Conservation (phyloP, 169 alveolate species). For the Cryptosporidium tyzzeri region DNA sequence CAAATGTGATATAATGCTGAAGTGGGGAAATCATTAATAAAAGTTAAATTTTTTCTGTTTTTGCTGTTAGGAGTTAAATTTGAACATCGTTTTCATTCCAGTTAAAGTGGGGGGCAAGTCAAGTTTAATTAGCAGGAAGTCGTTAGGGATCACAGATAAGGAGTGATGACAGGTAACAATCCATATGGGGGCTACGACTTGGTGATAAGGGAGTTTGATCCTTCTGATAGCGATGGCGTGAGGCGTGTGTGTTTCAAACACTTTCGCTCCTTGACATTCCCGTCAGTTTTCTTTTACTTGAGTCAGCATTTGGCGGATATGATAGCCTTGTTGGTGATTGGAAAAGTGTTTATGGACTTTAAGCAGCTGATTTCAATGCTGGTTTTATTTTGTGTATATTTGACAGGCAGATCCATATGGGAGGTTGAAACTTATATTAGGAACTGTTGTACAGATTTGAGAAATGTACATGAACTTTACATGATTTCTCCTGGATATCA, state of each 20-base stretch:
- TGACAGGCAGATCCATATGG: slow-evolving; percentile 85
- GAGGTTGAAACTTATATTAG: slow-evolving; percentile 88
- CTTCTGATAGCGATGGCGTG: slow-evolving; percentile 73
- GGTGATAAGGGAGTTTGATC: slow-evolving; percentile 64
- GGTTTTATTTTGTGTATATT: slow-evolving; percentile 83
- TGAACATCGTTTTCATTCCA: background rate
- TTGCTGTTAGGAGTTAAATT: slow-evolving; percentile 1
- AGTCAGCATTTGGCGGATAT: slow-evolving; percentile 68
- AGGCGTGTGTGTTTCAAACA: slow-evolving; percentile 73
- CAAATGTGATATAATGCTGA: background rate
- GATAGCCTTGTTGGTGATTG: slow-evolving; percentile 65
- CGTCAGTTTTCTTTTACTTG: slow-evolving; percentile 69
- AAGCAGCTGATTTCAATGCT: slow-evolving; percentile 81
- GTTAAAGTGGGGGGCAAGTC: background rate
- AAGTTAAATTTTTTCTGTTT: background rate
- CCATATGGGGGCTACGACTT: slow-evolving; percentile 74
- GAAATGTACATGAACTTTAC: slow-evolving; percentile 85
- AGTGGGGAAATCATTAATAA: slow-evolving; percentile 1
- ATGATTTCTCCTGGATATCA: slow-evolving; percentile 83
- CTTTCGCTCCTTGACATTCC: slow-evolving; percentile 72
- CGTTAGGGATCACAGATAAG: background rate
- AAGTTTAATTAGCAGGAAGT: background rate
- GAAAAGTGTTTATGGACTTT: slow-evolving; percentile 80
- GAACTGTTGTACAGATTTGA: slow-evolving; percentile 88
- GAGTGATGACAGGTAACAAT: slow-evolving; percentile 39